phyloP scores from a whole-genome alignment of 495 filamentous ascomycete species.

The Penicillium macrosclerotiorum region DNA sequence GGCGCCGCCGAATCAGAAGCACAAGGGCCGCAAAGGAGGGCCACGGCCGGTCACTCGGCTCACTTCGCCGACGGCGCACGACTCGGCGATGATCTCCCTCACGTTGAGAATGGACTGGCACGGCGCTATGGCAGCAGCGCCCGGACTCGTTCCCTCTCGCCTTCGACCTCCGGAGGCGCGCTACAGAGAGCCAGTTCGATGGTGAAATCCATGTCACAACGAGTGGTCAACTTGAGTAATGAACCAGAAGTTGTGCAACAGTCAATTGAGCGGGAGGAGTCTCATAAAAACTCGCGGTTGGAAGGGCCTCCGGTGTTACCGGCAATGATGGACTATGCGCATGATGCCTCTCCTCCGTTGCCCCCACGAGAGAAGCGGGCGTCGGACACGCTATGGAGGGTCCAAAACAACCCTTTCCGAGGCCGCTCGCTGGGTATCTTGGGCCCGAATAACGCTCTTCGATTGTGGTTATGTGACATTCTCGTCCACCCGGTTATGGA shows the following conservation, averaged over 20 bases:
- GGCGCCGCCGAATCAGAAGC: conserved; percentile 49
- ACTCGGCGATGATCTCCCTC: conserved; percentile 62
- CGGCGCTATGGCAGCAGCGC: conserved; percentile 47
- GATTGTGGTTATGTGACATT: conserved; percentile 75
- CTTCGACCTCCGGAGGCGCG: conserved; percentile 63
- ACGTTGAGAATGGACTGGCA: conserved; percentile 48
- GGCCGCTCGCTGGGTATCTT: conserved; percentile 88
- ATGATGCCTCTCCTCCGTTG: conserved; percentile 47
- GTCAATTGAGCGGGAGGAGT: conserved; percentile 65
- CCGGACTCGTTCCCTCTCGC: conserved; percentile 62
- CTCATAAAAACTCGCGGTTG: conserved; percentile 48
- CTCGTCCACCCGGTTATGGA: conserved; percentile 88
- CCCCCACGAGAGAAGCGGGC: conserved; percentile 34
- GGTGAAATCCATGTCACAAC: conserved; percentile 94
- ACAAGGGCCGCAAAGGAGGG: conserved; percentile 60
- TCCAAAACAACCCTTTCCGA: conserved; percentile 75
- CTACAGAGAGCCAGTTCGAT: conserved; percentile 82
- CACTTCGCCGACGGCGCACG: conserved; percentile 46
- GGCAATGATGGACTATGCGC: conserved; percentile 50
- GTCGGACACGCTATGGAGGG: conserved; percentile 44
- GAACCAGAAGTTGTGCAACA: conserved; percentile 78
- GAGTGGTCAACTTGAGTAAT: conserved; percentile 95
- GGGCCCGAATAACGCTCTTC: conserved; percentile 69
- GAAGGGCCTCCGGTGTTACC: conserved; percentile 58
- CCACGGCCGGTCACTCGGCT: conserved; percentile 58